These are phyloP conservation scores for Ophiocordyceps sinensis DNA, from an alignment of 2,329 filamentous ascomycete genomes.

Conservation along the genomic window DNA sequence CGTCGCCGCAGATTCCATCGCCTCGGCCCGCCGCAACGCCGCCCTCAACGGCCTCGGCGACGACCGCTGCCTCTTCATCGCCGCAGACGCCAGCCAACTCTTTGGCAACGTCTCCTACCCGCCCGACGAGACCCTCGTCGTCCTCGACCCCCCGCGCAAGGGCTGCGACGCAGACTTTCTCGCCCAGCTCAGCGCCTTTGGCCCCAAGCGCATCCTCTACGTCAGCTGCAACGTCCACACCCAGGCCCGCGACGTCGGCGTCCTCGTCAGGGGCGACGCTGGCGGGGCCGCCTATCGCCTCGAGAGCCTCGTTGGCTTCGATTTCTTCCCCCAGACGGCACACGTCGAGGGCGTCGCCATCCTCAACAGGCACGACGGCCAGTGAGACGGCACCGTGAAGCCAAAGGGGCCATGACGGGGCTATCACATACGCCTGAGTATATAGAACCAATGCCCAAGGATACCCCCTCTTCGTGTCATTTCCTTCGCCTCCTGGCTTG, in stretches of 20 bases:
- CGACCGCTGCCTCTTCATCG: conserved; percentile 67
- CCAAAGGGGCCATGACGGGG: neutral
- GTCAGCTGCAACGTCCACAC: conserved; percentile 98
- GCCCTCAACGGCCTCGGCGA: conserved; percentile 53
- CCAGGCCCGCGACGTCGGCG: conserved; percentile 83
- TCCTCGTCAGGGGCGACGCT: conserved; percentile 57
- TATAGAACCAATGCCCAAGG: neutral
- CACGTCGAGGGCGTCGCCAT: conserved; percentile 57
- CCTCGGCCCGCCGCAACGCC: conserved; percentile 67
- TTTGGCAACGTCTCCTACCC: conserved; percentile 65
- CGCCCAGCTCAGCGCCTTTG: conserved; percentile 62
- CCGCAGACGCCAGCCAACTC: conserved; percentile 71
- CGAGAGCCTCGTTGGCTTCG: conserved; percentile 83
- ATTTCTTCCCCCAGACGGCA: conserved; percentile 86
- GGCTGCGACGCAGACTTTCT: conserved; percentile 83
- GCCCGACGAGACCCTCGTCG: conserved; percentile 73
- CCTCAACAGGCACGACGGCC: conserved; percentile 39
- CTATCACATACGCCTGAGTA: neutral
- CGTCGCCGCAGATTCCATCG: conserved; percentile 66
- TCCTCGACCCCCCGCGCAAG: conserved; percentile 93
- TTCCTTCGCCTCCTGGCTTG: neutral
- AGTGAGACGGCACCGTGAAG: neutral
- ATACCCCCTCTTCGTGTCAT: neutral
- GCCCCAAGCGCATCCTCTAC: conserved; percentile 71
- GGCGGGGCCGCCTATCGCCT: conserved; percentile 55